Percentiles rank a stretch among this genome's conserved stretches.
phyloP scores from a whole-genome alignment of 2,329 filamentous ascomycete genomes.

The Fonsecaea nubica region DNA sequence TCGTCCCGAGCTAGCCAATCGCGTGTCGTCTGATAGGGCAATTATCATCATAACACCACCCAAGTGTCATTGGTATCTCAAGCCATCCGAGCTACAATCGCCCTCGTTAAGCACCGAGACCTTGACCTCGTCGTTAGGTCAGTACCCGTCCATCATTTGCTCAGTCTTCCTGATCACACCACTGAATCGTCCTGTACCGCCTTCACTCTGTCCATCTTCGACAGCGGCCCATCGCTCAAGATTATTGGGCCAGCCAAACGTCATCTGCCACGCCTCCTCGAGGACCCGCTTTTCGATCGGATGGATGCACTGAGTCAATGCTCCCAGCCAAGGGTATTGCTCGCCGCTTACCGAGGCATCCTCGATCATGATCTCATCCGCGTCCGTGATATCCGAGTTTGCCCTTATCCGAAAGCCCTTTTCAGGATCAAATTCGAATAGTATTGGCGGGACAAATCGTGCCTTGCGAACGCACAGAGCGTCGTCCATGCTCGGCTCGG shows the following conservation, averaged over 20 bases:
- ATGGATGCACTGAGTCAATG: constrained; percentile 41
- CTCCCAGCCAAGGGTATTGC: constrained; percentile 38
- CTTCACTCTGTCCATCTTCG: constrained; percentile 43
- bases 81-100: not conserved
- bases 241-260: constrained; percentile 40
- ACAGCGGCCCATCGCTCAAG: constrained; percentile 36
- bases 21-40: too few relatives aligned
- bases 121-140: not conserved
- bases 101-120: not conserved
- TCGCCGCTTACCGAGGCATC: not conserved
- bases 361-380: not conserved
- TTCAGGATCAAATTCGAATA: not conserved
- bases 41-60: not conserved
- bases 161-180: constrained; percentile 34
- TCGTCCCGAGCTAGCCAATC: not conserved
- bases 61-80: not conserved
- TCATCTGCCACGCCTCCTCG: constrained; percentile 41
- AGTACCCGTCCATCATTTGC: not conserved
- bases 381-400: not conserved
- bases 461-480: constrained; percentile 30
- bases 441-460: constrained; percentile 4
- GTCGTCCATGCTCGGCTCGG: constrained; percentile 18
- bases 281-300: constrained; percentile 42
- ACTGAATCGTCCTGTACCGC: constrained; percentile 44
- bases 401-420: not conserved